Evolutionary conservation across 2,329 filamentous ascomycete genomes (phyloP), one percentile per base, ranked within the genome.

Genomic region (Aphanoascus verrucosus): DNA sequence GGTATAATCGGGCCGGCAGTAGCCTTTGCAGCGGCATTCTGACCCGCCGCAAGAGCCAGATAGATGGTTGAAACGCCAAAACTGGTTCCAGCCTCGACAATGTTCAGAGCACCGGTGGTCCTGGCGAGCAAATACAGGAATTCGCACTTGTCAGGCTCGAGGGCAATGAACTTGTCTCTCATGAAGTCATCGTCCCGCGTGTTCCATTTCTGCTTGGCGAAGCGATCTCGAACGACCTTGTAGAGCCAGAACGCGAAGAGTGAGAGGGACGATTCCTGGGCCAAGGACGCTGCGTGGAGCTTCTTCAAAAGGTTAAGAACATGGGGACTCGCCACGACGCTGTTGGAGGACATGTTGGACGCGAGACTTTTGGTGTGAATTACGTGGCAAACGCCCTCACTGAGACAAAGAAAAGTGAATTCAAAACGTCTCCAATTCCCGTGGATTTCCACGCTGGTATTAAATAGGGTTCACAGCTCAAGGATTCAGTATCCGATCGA

Each of bases 31-130:
- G 57, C 60, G 0, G 67, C 69, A 54, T 77, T 81, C 52, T 77
- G 70, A 0, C 70, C 71, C 0, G 78, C 77, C 0, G 79, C 81
- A 1, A 83, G 67, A 0, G 80, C 78, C 1, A 83, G 72, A 55
- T 82, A 84, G 43, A 83, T 80, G 0, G 80, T 83, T 53, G 76
- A 80, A 1, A 84, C 74, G 1, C 81, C 81, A 54, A 80, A 83
- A 41, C 74, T 77, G 0, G 81, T 83, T 0, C 80, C 81, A 0
- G 78, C 79, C 61, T 84, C 80, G 37, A 83, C 74, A 19, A 82
- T 67, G 41, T 72, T 72, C 1, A 67, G 68, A 0, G 80, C 79
- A 1, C 73, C 69, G 8, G 66, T 75, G 9, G 73, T 68, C 2
- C 72, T 71, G 2, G 74, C 62, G 0, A 83, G 69, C 15, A 77